phyloP scores from a whole-genome alignment of 1,284 basidiomycete genomes.

The Tilletiopsis washingtonensis region DNA sequence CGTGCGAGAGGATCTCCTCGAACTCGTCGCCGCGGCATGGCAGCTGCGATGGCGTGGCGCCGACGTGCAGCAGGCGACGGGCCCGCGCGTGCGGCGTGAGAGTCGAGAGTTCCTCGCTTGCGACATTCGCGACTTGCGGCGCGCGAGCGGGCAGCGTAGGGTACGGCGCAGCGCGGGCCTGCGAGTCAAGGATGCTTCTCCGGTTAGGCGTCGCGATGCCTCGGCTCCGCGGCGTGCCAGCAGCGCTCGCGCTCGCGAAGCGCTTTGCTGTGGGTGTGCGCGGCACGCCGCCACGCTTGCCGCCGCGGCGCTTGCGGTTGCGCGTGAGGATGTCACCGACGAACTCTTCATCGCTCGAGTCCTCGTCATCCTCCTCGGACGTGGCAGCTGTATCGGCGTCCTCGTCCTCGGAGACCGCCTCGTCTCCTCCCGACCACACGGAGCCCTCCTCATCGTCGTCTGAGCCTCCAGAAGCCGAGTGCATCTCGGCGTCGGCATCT shows the following conservation, averaged over 20 bases:
- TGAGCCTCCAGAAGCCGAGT: too few relatives aligned
- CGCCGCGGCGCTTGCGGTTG: not conserved
- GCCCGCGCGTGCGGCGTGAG: constrained; percentile 35
- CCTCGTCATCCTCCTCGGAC: constrained; percentile 1
- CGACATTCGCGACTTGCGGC: constrained; percentile 22
- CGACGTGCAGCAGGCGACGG: constrained; percentile 69
- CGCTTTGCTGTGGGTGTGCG: constrained; percentile 5
- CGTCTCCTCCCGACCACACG: too few relatives aligned
- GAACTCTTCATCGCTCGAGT: constrained; percentile 3
- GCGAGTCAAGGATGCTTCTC: not conserved
- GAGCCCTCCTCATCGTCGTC: too few relatives aligned
- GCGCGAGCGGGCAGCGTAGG: constrained; percentile 27
- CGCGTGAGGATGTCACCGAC: not conserved
- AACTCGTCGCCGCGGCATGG: constrained; percentile 88
- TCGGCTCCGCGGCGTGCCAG: not conserved
- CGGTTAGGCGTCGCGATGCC: constrained; percentile 4
- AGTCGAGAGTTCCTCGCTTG: constrained; percentile 11
- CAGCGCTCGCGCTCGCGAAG: not conserved
- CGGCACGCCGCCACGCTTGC: not conserved
- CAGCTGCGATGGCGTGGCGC: constrained; percentile 77
- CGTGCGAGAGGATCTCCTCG: constrained; percentile 63
- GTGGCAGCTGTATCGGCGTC: not conserved
- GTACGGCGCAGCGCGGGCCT: not conserved
- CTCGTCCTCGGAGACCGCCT: constrained; percentile 8
- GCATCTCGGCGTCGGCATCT: too few relatives aligned